Evolutionary conservation across 257 asterid genomes (phyloP).

Genomic region (Paraleonurus japonicus): DNA sequence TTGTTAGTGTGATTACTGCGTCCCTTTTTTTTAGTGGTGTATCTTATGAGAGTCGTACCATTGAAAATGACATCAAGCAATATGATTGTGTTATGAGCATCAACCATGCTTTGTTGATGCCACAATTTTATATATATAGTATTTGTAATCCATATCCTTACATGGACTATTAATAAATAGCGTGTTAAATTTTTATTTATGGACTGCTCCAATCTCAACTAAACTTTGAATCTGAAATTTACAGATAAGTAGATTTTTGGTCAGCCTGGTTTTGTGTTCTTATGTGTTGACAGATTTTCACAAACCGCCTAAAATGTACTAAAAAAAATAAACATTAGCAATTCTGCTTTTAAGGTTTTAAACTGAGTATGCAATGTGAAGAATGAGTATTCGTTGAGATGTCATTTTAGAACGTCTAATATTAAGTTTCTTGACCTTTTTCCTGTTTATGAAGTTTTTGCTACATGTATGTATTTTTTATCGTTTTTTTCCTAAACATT

Average conservation of each 20-base stretch:
- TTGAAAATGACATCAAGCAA: neutral
- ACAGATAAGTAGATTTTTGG: neutral
- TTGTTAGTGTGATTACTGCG: neutral
- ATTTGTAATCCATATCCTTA: no score
- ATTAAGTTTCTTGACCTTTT: no score
- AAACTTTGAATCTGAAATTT: neutral
- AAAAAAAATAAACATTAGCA: no score
- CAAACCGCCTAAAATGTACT: neutral
- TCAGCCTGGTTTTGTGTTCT: neutral
- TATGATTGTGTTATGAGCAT: neutral
- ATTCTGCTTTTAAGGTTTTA: no score
- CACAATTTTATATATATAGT: no score
- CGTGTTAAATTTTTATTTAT: no score
- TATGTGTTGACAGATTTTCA: neutral
- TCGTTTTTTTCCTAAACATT: neutral
- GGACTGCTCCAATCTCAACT: neutral
- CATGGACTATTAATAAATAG: no score
- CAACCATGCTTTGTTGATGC: neutral
- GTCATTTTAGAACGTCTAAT: no score
- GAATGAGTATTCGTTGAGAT: neutral
- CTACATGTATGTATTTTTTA: neutral
- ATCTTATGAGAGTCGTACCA: neutral
- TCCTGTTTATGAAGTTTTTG: neutral
- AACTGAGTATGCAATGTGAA: neutral
- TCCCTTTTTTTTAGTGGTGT: neutral